A percentile compares a stretch with the other conserved stretches of the same genome.
Evolutionary conservation across 148 eudicot genomes (phyloP).

Genomic region (Rhododendron molle): DNA sequence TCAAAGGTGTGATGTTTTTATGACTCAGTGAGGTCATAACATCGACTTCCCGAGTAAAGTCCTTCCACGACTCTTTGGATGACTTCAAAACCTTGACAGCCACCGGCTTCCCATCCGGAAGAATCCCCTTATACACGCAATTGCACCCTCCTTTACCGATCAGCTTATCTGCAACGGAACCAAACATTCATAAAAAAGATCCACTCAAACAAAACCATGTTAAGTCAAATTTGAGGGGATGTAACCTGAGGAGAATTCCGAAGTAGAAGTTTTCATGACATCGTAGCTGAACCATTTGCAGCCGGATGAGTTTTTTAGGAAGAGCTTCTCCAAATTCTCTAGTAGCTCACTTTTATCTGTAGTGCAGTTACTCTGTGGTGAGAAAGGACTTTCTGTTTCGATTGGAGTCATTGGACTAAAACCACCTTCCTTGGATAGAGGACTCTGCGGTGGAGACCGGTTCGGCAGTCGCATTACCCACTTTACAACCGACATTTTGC

Average conservation of each 20-base stretch:
- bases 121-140: conserved; percentile 74
- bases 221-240: neutral
- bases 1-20: conserved; percentile 59
- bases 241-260: conserved; percentile 71
- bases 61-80: conserved; percentile 65
- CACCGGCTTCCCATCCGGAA: conserved; percentile 68
- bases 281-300: conserved; percentile 74
- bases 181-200: neutral
- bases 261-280: conserved; percentile 59
- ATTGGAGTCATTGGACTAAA: conserved; percentile 24
- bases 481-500: conserved; percentile 86
- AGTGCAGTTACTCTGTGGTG: conserved; percentile 19
- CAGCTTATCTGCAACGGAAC: conserved; percentile 52
- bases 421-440: conserved; percentile 28
- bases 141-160: conserved; percentile 89
- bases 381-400: conserved; percentile 29
- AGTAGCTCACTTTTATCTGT: conserved; percentile 25
- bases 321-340: conserved; percentile 45
- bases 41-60: conserved; percentile 68
- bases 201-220: neutral
- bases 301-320: conserved; percentile 34
- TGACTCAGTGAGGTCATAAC: conserved; percentile 72
- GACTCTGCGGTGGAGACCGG: conserved; percentile 53
- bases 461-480: conserved; percentile 91
- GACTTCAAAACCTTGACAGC: conserved; percentile 77